Evolutionary conservation across 2,329 filamentous ascomycete genomes (phyloP).

Genomic region (Hypomyces rosellus): DNA sequence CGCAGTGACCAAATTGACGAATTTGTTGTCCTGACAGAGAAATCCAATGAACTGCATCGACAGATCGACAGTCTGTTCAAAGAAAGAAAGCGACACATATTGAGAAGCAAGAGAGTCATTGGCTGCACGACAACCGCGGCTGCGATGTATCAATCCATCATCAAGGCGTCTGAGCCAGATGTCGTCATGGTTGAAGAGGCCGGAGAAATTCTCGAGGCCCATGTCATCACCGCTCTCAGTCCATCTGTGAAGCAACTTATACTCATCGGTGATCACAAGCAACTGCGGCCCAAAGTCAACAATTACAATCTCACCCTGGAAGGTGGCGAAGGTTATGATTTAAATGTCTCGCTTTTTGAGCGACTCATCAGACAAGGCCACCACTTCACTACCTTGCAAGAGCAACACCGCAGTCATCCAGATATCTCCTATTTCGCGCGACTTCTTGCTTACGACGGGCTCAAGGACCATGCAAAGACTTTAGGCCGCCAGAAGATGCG

Average conservation of each 20-base stretch:
- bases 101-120: constrained; percentile 55
- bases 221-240: constrained; percentile 52
- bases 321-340: constrained; percentile 57
- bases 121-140: constrained; percentile 67
- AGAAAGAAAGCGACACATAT: constrained; percentile 34
- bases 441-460: constrained; percentile 53
- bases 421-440: constrained; percentile 57
- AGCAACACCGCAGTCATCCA: constrained; percentile 64
- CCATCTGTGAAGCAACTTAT: constrained; percentile 55
- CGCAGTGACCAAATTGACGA: constrained; percentile 43
- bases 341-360: constrained; percentile 65
- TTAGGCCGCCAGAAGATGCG: constrained; percentile 37
- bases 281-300: constrained; percentile 61
- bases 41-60: constrained; percentile 37
- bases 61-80: constrained; percentile 38
- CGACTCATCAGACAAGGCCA: constrained; percentile 52
- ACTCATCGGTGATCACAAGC: constrained; percentile 67
- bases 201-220: constrained; percentile 64
- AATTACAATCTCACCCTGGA: constrained; percentile 57
- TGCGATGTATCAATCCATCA: constrained; percentile 51
- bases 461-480: constrained; percentile 50
- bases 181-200: constrained; percentile 66
- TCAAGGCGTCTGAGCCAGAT: constrained; percentile 49
- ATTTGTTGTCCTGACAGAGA: constrained; percentile 31
- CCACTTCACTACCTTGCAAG: constrained; percentile 45